Evolutionary conservation across 2,329 filamentous ascomycete genomes (phyloP).

Genomic region (Fonsecaea multimorphosa): DNA sequence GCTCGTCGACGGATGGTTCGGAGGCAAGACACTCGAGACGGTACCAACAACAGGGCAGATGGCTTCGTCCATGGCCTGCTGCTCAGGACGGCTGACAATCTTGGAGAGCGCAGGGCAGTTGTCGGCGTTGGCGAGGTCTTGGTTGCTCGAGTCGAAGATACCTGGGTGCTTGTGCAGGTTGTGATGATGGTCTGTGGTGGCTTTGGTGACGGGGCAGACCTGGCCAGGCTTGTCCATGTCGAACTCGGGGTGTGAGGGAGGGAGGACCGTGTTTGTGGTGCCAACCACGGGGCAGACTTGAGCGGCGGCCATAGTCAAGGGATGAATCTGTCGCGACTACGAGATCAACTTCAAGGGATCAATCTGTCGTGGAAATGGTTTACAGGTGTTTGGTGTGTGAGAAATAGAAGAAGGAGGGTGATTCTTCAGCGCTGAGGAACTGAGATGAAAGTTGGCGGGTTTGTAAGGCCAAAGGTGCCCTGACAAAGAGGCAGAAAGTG

Average conservation of each 20-base stretch:
- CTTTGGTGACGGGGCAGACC: conserved; percentile 38
- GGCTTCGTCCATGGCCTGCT: conserved; percentile 38
- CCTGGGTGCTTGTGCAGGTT: conserved; percentile 38
- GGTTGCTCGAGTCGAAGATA: conserved; percentile 28
- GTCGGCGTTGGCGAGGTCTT: conserved; percentile 31
- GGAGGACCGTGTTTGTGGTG: conserved; percentile 40
- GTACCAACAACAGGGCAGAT: conserved; percentile 39
- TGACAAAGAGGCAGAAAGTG: conserved; percentile 12
- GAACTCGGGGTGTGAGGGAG: conserved; percentile 37
- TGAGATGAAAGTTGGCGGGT: not conserved
- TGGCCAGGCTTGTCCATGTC: conserved; percentile 37
- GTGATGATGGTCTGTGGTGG: conserved; percentile 40
- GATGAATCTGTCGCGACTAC: not conserved
- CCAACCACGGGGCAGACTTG: conserved; percentile 40
- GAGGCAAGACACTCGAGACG: conserved; percentile 38
- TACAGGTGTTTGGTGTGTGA: not conserved
- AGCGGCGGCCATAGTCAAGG: conserved; percentile 22
- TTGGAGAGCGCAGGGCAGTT: conserved; percentile 37
- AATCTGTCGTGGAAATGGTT: too few relatives aligned
- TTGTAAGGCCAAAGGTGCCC: not conserved
- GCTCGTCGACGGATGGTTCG: conserved; percentile 36
- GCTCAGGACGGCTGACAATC: conserved; percentile 36
- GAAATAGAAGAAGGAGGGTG: not conserved
- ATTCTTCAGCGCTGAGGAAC: not conserved
- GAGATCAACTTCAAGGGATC: not conserved